Percentiles rank a stretch among this genome's conserved stretches.
Conservation (phyloP, 2,329 filamentous ascomycete genomes). For the Coniochaeta prunicola region DNA sequence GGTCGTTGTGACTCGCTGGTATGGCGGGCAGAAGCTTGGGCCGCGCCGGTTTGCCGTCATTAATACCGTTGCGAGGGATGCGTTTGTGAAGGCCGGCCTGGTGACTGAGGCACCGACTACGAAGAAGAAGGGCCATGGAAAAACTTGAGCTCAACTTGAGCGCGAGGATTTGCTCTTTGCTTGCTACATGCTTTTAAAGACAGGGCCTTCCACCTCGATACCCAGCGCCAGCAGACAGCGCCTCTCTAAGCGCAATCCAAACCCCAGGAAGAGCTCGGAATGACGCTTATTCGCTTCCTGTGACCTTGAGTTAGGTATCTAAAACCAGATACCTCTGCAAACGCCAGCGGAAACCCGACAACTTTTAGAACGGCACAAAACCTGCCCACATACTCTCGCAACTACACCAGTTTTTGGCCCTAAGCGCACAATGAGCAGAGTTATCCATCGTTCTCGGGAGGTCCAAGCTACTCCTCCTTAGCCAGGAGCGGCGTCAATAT, state of each 20-base stretch:
- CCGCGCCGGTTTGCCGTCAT: constrained; percentile 88
- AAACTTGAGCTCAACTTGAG: not conserved
- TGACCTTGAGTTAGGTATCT: not conserved
- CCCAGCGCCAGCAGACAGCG: not conserved
- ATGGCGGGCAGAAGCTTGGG: constrained; percentile 82
- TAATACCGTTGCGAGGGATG: constrained; percentile 78
- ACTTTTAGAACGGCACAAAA: not conserved
- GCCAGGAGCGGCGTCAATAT: constrained; percentile 52
- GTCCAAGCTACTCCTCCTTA: constrained; percentile 18
- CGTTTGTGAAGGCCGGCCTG: constrained; percentile 69
- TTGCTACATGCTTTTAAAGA: not conserved
- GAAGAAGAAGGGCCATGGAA: constrained; percentile 33
- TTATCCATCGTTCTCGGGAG: not conserved
- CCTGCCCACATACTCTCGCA: not conserved
- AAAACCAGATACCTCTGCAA: not conserved
- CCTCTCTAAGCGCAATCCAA: not conserved
- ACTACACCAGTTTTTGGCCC: not conserved
- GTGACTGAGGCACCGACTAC: constrained; percentile 41
- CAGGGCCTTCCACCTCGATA: not conserved
- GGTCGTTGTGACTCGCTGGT: constrained; percentile 93
- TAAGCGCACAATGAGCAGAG: not conserved
- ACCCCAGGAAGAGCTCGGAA: not conserved
- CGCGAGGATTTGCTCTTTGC: not conserved
- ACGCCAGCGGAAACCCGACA: not conserved
- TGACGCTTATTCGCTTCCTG: not conserved